Evolutionary conservation across 139 green algal species (phyloP).

Genomic region (Edaphochlamys debaryana): DNA sequence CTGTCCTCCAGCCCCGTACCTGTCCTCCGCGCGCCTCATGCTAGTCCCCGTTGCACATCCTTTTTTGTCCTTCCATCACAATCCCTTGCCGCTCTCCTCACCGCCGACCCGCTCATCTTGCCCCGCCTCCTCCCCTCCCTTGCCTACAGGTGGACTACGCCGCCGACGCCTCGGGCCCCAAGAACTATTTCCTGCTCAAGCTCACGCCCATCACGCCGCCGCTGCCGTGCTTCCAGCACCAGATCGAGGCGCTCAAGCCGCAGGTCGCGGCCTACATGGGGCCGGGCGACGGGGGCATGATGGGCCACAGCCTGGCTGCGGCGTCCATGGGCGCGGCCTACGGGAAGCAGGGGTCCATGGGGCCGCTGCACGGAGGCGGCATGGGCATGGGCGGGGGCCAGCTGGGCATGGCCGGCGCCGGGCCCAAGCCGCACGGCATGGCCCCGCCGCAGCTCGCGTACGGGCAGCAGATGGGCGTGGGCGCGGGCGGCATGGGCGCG

Average conservation of each 20-base stretch:
- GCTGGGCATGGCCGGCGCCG: not conserved
- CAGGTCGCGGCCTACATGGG: not conserved
- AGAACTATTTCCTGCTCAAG: slow-evolving; percentile 38
- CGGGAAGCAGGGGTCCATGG: not conserved
- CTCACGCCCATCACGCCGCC: slow-evolving; percentile 33
- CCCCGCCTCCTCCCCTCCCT: no score
- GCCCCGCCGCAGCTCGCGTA: slow-evolving; percentile 2
- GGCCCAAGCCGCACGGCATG: slow-evolving; percentile 13
- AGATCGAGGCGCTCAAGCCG: slow-evolving; percentile 25
- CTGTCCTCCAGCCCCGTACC: no score
- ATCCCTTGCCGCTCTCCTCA: no score
- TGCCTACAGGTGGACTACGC: slow-evolving; percentile 28
- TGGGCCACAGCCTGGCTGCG: not conserved
- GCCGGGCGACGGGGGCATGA: not conserved
- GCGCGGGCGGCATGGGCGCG: not conserved
- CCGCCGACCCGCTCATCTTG: no score
- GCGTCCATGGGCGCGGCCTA: not conserved
- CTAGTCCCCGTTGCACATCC: no score
- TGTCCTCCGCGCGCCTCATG: no score
- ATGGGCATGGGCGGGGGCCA: no score
- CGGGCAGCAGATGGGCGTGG: not conserved
- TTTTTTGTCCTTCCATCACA: no score
- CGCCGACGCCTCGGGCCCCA: slow-evolving; percentile 12
- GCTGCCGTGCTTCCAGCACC: slow-evolving; percentile 43
- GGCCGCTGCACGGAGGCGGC: not conserved